phyloP scores from a whole-genome alignment of 2,329 filamentous ascomycete species.

The Rutstroemia sydowiana region DNA sequence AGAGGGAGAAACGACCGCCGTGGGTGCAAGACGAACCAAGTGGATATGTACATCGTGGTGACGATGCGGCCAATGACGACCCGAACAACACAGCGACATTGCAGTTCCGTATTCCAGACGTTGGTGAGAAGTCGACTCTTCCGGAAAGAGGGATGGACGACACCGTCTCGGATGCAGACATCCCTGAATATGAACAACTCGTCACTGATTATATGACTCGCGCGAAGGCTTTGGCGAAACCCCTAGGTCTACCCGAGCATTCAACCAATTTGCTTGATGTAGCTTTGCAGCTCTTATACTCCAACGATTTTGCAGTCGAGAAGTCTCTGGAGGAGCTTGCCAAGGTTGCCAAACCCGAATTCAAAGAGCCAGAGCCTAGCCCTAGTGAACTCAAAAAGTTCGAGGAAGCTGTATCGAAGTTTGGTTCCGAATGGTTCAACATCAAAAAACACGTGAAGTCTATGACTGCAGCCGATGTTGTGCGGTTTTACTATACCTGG shows the following conservation, averaged over 20 bases:
- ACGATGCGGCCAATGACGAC: conserved; percentile 65
- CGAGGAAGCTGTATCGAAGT: conserved; percentile 83
- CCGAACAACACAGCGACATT: conserved; percentile 67
- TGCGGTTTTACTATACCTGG: conserved; percentile 96
- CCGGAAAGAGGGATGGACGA: conserved; percentile 31
- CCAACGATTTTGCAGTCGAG: conserved; percentile 63
- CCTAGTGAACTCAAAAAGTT: conserved; percentile 80
- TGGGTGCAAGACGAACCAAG: conserved; percentile 89
- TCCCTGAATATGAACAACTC: conserved; percentile 36
- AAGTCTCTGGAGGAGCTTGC: conserved; percentile 64
- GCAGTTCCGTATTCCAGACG: conserved; percentile 68
- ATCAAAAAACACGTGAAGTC: conserved; percentile 83
- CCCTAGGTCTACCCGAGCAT: conserved; percentile 61
- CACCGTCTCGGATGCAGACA: conserved; percentile 24
- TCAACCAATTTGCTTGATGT: conserved; percentile 87
- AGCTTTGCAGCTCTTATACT: conserved; percentile 66
- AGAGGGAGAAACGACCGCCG: conserved; percentile 75
- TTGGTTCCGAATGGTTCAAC: conserved; percentile 78
- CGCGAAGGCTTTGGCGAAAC: conserved; percentile 48
- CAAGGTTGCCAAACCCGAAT: conserved; percentile 58
- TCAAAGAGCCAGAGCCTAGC: conserved; percentile 78
- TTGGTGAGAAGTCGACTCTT: conserved; percentile 37
- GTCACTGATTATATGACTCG: conserved; percentile 67
- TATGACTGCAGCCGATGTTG: conserved; percentile 69
- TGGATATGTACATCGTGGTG: conserved; percentile 78